Evolutionary conservation across 345 rosid species (phyloP), one percentile per base, ranked within the genome.

Genomic region (Theobroma cacao): DNA sequence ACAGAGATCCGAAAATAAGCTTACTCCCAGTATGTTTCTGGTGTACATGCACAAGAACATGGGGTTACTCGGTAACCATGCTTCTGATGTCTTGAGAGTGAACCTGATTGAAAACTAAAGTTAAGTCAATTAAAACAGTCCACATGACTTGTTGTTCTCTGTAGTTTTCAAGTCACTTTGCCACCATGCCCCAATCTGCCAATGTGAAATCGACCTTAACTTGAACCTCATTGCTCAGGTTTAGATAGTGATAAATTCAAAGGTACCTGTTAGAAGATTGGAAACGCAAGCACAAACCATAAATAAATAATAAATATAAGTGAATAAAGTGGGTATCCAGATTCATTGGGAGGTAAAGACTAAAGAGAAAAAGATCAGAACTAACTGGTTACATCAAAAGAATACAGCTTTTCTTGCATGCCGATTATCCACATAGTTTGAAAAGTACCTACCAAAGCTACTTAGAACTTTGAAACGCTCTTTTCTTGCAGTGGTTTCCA

Each of bases 101-200:
- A 61, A 18, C 31, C 40, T 43, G 9, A 15, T 18, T 47, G 24
- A 62, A 55, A 73, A 5, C 17, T 1, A 18, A 1, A 48, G 74
- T 36, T 12, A 26, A 47, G 71, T 77, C 76, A 82, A 80, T 70
- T 67, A 52, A 77, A 66, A 67, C 78, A 71, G 0, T 59, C 78
- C 80, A 78, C 84, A 75, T 78, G 80, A 20, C 20, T 59, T 78
- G 76, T 60, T 80, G 7, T 1, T 41, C 9, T 11, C 28, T 43
- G 18, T 28, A 28, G 15, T 50, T 8, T 34, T 64, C 67, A 22
- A 56, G 75, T 15, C n/a, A 62, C 41, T 66, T 40, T n/a, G 17
- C 64, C 33, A 67, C 6, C 52, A 41, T 67, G 6, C 18, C 33
- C 72, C 30, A 68, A 41, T 68, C 26, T 22, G 10, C 12, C 36